phyloP scores from a whole-genome alignment of 306 rosid species.

The Geum urbanum region DNA sequence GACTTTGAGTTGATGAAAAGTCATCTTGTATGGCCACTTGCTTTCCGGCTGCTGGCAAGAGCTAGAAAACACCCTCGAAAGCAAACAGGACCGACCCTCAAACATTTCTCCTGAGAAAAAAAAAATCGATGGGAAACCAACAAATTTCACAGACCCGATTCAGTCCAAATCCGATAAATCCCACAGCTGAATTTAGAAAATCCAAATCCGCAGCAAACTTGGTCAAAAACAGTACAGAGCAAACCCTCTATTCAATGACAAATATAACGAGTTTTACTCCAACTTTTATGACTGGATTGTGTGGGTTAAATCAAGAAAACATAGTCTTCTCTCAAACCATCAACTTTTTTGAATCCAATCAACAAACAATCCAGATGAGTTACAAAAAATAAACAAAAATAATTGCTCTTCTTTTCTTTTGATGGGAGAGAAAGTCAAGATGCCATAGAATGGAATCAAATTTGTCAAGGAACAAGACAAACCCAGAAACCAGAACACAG shows the following conservation, averaged over 20 bases:
- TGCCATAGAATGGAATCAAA: constrained; percentile 16
- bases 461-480: constrained; percentile 15
- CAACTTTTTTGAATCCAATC: constrained; percentile 40
- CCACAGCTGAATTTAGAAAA: constrained; percentile 27
- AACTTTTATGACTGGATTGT: background rate
- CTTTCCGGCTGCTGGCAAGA: constrained; percentile 55
- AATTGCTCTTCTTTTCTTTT: background rate
- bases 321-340: background rate
- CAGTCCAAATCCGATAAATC: constrained; percentile 36
- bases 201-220: constrained; percentile 31
- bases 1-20: constrained; percentile 42
- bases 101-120: constrained; percentile 60
- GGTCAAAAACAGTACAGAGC: constrained; percentile 19
- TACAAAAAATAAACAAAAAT: background rate
- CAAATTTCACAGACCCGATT: constrained; percentile 23
- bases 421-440: constrained; percentile 21
- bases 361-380: constrained; percentile 26
- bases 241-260: constrained; percentile 41
- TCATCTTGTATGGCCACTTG: constrained; percentile 68
- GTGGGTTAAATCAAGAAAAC: constrained; percentile 24
- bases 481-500: constrained; percentile 31
- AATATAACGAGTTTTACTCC: constrained; percentile 27
- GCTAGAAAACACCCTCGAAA: constrained; percentile 68
- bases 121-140: constrained; percentile 17
- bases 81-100: constrained; percentile 64